Percentiles rank a stretch among this genome's conserved stretches.
Conservation (phyloP, 257 asterid genomes). For the Solanum virginianum region DNA sequence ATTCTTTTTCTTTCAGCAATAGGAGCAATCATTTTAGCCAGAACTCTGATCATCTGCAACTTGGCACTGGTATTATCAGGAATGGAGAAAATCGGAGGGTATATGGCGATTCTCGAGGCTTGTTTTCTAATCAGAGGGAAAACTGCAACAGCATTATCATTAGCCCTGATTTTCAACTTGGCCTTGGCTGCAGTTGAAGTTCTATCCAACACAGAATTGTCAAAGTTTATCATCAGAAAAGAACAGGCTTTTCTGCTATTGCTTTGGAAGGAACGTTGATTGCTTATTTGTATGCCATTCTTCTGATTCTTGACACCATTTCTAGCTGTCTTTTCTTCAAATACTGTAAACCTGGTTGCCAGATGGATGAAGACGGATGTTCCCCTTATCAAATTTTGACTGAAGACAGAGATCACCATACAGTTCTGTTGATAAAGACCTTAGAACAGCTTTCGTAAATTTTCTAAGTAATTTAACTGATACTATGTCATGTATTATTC, state of each 20-base stretch:
- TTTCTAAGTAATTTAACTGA: background rate
- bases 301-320: conserved; percentile 55
- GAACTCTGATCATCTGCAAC: conserved; percentile 34
- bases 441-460: conserved; percentile 1
- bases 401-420: background rate
- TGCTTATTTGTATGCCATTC: conserved; percentile 45
- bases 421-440: background rate
- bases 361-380: conserved; percentile 7
- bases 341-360: conserved; percentile 15
- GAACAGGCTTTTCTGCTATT: conserved; percentile 5
- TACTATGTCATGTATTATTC: background rate
- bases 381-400: background rate
- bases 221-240: conserved; percentile 9
- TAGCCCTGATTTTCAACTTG: conserved; percentile 40
- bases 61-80: conserved; percentile 37
- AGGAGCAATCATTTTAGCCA: conserved; percentile 52
- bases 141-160: conserved; percentile 35
- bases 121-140: conserved; percentile 38
- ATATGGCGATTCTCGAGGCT: conserved; percentile 32
- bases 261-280: conserved; percentile 45
- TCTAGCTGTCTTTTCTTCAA: conserved; percentile 37
- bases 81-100: conserved; percentile 29
- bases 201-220: conserved; percentile 47
- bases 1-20: conserved; percentile 35
- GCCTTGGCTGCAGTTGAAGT: conserved; percentile 50